phyloP scores from a whole-genome alignment of 2,329 filamentous ascomycete species.

The Huntiella abstrusa region DNA sequence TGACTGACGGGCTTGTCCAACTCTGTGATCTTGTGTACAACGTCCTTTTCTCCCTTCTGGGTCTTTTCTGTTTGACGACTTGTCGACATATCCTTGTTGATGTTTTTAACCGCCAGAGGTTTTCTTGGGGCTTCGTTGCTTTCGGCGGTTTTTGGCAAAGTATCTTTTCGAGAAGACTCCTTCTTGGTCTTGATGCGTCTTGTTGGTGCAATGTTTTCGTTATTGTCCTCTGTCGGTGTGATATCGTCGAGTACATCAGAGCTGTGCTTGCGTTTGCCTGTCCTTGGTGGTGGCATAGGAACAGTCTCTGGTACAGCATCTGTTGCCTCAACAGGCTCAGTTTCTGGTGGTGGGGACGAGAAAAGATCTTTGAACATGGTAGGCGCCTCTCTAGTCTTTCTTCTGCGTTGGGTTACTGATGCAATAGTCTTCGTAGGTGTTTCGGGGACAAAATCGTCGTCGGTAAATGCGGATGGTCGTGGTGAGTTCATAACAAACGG shows the following conservation, averaged over 20 bases:
- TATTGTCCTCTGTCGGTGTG: slow-evolving; percentile 1
- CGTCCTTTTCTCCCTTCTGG: slow-evolving; percentile 1
- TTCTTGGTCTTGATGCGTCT: slow-evolving; percentile 25
- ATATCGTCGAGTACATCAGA: slow-evolving; percentile 1
- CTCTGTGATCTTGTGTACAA: neutral
- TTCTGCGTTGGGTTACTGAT: too few species aligned
- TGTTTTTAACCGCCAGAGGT: slow-evolving; percentile 37
- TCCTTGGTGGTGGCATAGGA: neutral
- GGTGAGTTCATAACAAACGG: slow-evolving; percentile 43
- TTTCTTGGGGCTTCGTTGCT: slow-evolving; percentile 20
- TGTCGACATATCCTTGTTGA: slow-evolving; percentile 34
- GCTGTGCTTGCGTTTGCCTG: slow-evolving; percentile 9
- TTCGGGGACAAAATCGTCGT: slow-evolving; percentile 23
- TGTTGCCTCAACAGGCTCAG: neutral
- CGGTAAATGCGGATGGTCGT: slow-evolving; percentile 38
- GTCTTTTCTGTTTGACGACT: slow-evolving; percentile 1
- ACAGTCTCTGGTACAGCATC: neutral
- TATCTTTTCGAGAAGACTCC: slow-evolving; percentile 27
- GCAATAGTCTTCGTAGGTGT: slow-evolving; percentile 6
- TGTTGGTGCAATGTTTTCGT: slow-evolving; percentile 3
- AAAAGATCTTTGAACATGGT: too few species aligned
- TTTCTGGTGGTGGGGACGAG: too few species aligned
- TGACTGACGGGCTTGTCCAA: neutral
- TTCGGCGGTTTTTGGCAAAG: slow-evolving; percentile 16
- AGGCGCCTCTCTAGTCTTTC: too few species aligned